These are phyloP conservation scores for Populus trichocarpa DNA, from an alignment of 441 rosid species.

Conservation along the genomic window DNA sequence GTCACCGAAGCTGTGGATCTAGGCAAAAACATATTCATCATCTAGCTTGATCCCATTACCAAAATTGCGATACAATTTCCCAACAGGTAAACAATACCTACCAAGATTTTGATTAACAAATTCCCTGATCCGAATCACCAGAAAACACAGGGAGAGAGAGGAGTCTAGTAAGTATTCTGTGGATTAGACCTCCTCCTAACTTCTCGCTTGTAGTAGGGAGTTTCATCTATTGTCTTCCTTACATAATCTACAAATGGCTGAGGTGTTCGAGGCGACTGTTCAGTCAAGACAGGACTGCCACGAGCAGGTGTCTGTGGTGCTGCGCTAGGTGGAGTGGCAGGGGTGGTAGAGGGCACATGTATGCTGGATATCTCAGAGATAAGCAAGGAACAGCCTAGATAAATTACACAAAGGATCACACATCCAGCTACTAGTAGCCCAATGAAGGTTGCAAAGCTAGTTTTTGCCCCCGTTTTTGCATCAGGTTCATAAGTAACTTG, in stretches of 20 bases:
- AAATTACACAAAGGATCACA: conserved; percentile 1
- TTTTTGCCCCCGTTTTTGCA: conserved; percentile 17
- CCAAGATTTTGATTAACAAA: background rate
- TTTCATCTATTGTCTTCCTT: conserved; percentile 82
- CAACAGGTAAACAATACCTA: background rate
- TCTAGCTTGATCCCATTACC: background rate
- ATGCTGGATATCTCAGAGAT: conserved; percentile 20
- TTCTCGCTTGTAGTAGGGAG: conserved; percentile 74
- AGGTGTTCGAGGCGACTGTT: conserved; percentile 81
- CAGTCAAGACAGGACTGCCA: conserved; percentile 38
- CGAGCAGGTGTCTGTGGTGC: conserved; percentile 61
- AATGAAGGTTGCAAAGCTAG: conserved; percentile 8
- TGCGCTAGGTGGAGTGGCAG: conserved; percentile 28
- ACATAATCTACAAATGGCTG: conserved; percentile 83
- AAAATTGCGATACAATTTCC: background rate
- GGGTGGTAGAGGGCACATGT: conserved; percentile 20
- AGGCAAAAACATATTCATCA: background rate
- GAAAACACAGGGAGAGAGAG: background rate
- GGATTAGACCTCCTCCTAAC: conserved; percentile 75
- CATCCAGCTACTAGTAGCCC: conserved; percentile 27
- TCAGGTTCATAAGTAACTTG: conserved; percentile 48
- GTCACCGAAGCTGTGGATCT: background rate
- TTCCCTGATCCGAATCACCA: background rate
- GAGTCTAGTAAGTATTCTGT: conserved; percentile 56
- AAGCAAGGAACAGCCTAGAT: conserved; percentile 18